These are phyloP conservation scores for Candida alai DNA, from an alignment of 805 yeast species.

Conservation along the genomic window DNA sequence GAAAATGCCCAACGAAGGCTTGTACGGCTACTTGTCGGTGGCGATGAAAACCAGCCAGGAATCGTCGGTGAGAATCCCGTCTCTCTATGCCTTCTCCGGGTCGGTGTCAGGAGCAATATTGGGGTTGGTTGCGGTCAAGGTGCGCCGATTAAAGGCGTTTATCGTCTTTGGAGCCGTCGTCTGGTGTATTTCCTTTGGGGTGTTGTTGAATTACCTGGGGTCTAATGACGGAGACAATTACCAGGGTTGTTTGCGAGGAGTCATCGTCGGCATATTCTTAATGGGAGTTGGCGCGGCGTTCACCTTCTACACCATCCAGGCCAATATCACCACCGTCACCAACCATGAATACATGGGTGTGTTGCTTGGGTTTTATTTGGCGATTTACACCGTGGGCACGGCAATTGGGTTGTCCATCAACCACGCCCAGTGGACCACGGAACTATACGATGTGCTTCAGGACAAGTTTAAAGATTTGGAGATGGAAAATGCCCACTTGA, in stretches of 20 bases:
- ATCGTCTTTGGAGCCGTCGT: conserved; percentile 52
- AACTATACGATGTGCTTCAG: no score
- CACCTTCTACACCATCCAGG: conserved; percentile 62
- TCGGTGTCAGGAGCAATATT: conserved; percentile 54
- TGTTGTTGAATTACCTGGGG: conserved; percentile 50
- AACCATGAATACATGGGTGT: conserved; percentile 64
- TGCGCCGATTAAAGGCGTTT: conserved; percentile 52
- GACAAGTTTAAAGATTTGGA: no score
- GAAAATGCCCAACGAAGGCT: conserved; percentile 65
- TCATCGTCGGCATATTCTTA: conserved; percentile 60
- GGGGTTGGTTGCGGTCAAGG: conserved; percentile 48
- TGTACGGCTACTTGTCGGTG: conserved; percentile 62
- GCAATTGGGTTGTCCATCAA: conserved; percentile 61
- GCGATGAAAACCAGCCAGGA: conserved; percentile 53
- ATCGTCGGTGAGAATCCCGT: conserved; percentile 64
- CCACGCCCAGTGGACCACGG: conserved; percentile 70
- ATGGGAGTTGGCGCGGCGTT: conserved; percentile 73
- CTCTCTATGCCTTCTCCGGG: conserved; percentile 63
- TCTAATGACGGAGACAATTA: conserved; percentile 37
- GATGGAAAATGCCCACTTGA: no score
- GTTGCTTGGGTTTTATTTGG: conserved; percentile 51
- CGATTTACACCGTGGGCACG: conserved; percentile 57
- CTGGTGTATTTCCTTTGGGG: conserved; percentile 60
- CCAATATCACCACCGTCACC: conserved; percentile 54
- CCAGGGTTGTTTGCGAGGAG: conserved; percentile 10